phyloP scores from a whole-genome alignment of 352 stramenopile genomes.

The Pythium monospermum region DNA sequence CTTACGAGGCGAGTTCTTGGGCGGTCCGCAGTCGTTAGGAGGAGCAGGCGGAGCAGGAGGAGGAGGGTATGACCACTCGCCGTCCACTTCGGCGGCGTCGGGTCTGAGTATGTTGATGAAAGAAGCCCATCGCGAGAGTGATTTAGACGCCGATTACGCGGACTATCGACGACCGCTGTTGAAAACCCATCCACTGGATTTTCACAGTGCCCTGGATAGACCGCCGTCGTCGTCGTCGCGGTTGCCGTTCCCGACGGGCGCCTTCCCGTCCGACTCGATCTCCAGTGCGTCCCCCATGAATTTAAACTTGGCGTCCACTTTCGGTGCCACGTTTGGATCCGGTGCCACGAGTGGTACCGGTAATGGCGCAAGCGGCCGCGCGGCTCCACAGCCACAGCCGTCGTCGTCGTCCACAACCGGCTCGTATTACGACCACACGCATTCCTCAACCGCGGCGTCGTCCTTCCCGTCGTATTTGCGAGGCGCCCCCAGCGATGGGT shows the following conservation, averaged over 20 bases:
- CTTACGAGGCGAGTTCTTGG: slow-evolving; percentile 1
- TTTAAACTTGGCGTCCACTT: slow-evolving; percentile 22
- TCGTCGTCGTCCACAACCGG: slow-evolving; percentile 22
- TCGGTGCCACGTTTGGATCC: slow-evolving; percentile 42
- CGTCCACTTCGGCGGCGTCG: slow-evolving; percentile 6
- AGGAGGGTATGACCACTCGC: slow-evolving; percentile 3
- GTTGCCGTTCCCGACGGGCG: slow-evolving; percentile 51
- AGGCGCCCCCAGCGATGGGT: slow-evolving; percentile 26
- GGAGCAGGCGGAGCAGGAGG: not conserved
- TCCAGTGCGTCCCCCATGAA: slow-evolving; percentile 16
- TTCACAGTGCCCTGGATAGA: too few species aligned
- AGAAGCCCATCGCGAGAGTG: slow-evolving; percentile 9
- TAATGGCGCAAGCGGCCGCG: slow-evolving; percentile 24
- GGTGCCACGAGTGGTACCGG: too few species aligned
- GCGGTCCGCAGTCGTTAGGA: not conserved
- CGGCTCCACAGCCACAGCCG: slow-evolving; percentile 12
- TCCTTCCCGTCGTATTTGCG: slow-evolving; percentile 43
- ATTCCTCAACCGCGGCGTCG: slow-evolving; percentile 10
- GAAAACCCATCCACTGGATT: slow-evolving; percentile 3
- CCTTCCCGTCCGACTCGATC: slow-evolving; percentile 51
- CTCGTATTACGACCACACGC: slow-evolving; percentile 31
- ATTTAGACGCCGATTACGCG: slow-evolving; percentile 9
- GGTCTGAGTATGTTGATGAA: slow-evolving; percentile 17
- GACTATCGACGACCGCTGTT: slow-evolving; percentile 4
- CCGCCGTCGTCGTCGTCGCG: too few species aligned